phyloP scores from a whole-genome alignment of 495 filamentous ascomycete genomes.

The Penicillium egyptiacum region DNA sequence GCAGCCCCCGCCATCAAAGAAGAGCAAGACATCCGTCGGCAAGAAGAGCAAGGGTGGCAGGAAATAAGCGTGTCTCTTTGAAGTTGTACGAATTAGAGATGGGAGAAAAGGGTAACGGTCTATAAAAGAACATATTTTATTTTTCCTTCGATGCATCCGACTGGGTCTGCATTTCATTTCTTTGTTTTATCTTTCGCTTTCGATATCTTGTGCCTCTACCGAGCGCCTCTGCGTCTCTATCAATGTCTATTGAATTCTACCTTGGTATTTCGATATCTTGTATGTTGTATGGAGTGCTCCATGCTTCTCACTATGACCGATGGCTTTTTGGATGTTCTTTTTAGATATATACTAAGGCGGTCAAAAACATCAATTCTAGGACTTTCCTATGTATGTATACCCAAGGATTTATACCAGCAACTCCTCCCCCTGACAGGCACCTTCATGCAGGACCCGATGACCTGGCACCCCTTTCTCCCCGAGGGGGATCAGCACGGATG shows the following conservation, averaged over 20 bases:
- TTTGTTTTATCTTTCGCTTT: constrained; percentile 8
- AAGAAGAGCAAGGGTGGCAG: constrained; percentile 39
- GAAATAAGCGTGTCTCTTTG: constrained; percentile 23
- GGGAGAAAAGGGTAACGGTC: constrained; percentile 15
- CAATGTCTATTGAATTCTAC: constrained; percentile 8
- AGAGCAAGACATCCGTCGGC: constrained; percentile 26
- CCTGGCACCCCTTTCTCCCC: constrained; percentile 35
- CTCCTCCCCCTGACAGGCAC: constrained; percentile 37
- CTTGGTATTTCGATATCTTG: neutral
- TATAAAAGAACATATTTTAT: constrained; percentile 19
- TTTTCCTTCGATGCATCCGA: constrained; percentile 17
- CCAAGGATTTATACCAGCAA: constrained; percentile 1
- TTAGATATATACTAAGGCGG: too few species aligned
- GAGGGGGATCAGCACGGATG: constrained; percentile 45
- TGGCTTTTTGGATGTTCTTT: too few species aligned
- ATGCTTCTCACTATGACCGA: too few species aligned
- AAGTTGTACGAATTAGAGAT: constrained; percentile 23
- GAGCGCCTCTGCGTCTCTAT: constrained; percentile 15
- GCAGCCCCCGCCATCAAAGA: constrained; percentile 41
- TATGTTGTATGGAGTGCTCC: too few species aligned
- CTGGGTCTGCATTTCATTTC: constrained; percentile 12
- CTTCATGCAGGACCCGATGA: constrained; percentile 44
- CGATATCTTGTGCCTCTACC: constrained; percentile 14
- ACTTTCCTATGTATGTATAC: too few species aligned
- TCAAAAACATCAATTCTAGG: too few species aligned